phyloP scores from a whole-genome alignment of 1,139 yeast species.

The Hyphopichia fennica region DNA sequence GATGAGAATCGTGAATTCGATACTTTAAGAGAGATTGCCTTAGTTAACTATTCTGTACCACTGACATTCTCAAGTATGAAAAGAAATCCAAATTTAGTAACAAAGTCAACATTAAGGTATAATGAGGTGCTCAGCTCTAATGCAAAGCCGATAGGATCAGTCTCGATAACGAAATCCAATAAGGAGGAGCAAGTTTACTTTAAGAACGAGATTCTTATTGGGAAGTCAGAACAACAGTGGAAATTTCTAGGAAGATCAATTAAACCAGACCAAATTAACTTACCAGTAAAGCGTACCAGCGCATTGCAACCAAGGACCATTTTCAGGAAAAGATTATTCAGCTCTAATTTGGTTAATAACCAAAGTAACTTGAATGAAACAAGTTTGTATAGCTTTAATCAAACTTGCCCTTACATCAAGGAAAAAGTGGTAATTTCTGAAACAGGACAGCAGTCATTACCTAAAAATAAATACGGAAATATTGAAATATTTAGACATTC shows the following conservation, averaged over 20 bases:
- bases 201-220: constrained; percentile 24
- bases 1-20: constrained; percentile 20
- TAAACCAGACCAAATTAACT: constrained; percentile 15
- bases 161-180: constrained; percentile 13
- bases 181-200: constrained; percentile 22
- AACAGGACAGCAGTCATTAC: constrained; percentile 16
- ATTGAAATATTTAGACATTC: constrained; percentile 30
- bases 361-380: constrained; percentile 22
- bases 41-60: constrained; percentile 28
- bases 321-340: constrained; percentile 18
- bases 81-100: constrained; percentile 30
- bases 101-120: constrained; percentile 25
- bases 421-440: constrained; percentile 9
- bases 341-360: constrained; percentile 18
- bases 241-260: constrained; percentile 38
- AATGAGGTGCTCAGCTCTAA: constrained; percentile 25
- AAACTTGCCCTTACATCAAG: constrained; percentile 31
- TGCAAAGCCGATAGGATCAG: constrained; percentile 15
- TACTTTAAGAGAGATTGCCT: constrained; percentile 22
- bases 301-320: constrained; percentile 26
- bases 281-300: constrained; percentile 22
- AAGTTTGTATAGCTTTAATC: constrained; percentile 27
- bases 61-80: constrained; percentile 28
- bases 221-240: constrained; percentile 42
- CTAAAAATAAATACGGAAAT: constrained; percentile 35